Evolutionary conservation across 2,329 filamentous ascomycete genomes (phyloP).

Genomic region (Aspergillus sp.): DNA sequence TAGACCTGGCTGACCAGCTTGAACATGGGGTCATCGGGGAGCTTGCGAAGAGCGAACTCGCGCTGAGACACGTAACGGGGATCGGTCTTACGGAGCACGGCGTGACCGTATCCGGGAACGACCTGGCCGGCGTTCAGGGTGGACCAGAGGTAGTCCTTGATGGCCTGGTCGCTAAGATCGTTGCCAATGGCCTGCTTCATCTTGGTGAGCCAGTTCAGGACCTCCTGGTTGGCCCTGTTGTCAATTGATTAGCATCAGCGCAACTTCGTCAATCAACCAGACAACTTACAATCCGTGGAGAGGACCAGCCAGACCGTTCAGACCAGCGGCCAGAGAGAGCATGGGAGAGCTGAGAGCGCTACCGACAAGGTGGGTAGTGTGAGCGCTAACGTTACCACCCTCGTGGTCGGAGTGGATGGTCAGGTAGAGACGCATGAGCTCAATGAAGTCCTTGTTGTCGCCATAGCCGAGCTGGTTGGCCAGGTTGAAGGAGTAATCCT

Average conservation of each 20-base stretch:
- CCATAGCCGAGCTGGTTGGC: conserved; percentile 98
- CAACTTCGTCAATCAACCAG: not conserved
- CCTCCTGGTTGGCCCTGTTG: conserved; percentile 86
- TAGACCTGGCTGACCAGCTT: conserved; percentile 99
- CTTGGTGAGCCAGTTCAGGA: conserved; percentile 97
- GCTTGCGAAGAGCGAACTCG: conserved; percentile 89
- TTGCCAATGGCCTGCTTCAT: conserved; percentile 96
- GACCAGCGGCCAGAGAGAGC: conserved; percentile 91
- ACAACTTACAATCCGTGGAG: conserved; percentile 76
- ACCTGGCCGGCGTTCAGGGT: conserved; percentile 95
- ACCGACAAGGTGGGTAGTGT: conserved; percentile 98
- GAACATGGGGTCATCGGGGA: conserved; percentile 98
- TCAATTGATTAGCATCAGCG: conserved; percentile 17
- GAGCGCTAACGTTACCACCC: conserved; percentile 96
- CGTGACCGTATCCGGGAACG: conserved; percentile 97
- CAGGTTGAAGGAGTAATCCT: conserved; percentile 99
- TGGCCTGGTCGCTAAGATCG: conserved; percentile 92
- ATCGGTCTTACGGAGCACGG: conserved; percentile 99
- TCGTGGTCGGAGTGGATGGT: conserved; percentile 99
- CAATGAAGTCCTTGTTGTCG: conserved; percentile 92
- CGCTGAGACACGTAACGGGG: conserved; percentile 98
- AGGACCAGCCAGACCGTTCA: conserved; percentile 96
- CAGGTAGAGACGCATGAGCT: conserved; percentile 97
- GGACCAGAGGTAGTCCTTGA: conserved; percentile 98
- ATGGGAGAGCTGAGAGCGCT: conserved; percentile 95